These are phyloP conservation scores for Didymella glomerata DNA, from an alignment of 2,329 filamentous ascomycete species.

Conservation along the genomic window DNA sequence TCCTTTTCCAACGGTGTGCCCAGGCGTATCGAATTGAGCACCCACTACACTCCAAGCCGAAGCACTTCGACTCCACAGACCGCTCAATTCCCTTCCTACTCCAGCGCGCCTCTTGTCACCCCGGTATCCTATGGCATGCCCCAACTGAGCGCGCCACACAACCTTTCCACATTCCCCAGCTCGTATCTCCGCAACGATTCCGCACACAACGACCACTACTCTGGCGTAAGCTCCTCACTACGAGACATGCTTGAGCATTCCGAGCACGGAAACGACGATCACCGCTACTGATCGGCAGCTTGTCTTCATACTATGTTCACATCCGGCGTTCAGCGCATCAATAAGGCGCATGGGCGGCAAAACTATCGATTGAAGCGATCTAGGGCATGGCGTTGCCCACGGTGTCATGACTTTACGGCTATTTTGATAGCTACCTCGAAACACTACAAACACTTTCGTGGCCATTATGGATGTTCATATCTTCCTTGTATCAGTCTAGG, in stretches of 20 bases:
- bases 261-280: conserved; percentile 44
- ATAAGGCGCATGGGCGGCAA: conserved; percentile 12
- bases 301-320: conserved; percentile 7
- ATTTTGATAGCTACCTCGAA: not conserved
- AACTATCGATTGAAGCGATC: conserved; percentile 13
- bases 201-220: conserved; percentile 47
- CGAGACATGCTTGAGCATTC: conserved; percentile 47
- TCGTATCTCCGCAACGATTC: conserved; percentile 51
- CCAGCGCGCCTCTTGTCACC: conserved; percentile 51
- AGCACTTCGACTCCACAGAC: conserved; percentile 51
- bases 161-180: conserved; percentile 49
- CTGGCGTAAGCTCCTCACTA: conserved; percentile 46
- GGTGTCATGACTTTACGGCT: conserved; percentile 21
- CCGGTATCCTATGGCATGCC: conserved; percentile 49
- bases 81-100: conserved; percentile 52
- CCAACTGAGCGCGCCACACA: conserved; percentile 52
- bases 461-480: conserved; percentile 7
- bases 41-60: conserved; percentile 49
- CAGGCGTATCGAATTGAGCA: conserved; percentile 53
- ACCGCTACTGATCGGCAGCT: conserved; percentile 26
- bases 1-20: conserved; percentile 52
- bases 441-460: conserved; percentile 2
- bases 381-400: conserved; percentile 8
- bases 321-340: conserved; percentile 16
- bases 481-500: not conserved